Conservation (phyloP, 2,329 filamentous ascomycete species). For the Aureobasidium vineae region DNA sequence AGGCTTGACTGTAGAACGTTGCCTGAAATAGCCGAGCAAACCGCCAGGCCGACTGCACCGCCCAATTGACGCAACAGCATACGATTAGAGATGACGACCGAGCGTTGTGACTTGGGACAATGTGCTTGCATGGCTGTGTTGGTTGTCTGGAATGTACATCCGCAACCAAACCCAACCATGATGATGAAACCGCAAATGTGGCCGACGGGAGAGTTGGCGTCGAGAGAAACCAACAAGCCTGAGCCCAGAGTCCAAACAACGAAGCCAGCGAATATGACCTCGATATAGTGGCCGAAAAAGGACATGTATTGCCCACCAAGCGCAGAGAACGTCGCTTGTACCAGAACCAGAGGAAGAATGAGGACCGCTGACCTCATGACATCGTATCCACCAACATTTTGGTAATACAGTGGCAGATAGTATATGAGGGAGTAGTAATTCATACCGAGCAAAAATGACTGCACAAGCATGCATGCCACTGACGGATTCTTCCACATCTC, state of each 20-base stretch:
- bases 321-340: conserved; percentile 35
- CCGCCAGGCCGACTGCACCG: conserved; percentile 40
- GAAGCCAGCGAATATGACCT: conserved; percentile 49
- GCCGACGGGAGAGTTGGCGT: conserved; percentile 34
- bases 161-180: conserved; percentile 38
- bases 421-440: conserved; percentile 60
- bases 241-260: conserved; percentile 41
- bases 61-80: conserved; percentile 44
- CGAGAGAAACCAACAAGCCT: conserved; percentile 37
- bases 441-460: conserved; percentile 60
- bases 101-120: conserved; percentile 40
- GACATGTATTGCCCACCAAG: conserved; percentile 54
- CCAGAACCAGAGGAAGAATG: conserved; percentile 44
- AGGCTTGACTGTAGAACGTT: conserved; percentile 41
- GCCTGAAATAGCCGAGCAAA: conserved; percentile 39
- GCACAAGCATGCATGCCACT: conserved; percentile 55
- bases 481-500: conserved; percentile 56
- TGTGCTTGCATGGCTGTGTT: conserved; percentile 44
- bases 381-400: conserved; percentile 48
- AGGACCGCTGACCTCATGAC: conserved; percentile 54
- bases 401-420: conserved; percentile 52
- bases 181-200: conserved; percentile 38
- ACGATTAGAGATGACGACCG: conserved; percentile 43
- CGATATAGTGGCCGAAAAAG: conserved; percentile 40
- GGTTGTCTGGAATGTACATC: conserved; percentile 42